Evolutionary conservation across 1,284 basidiomycete genomes (phyloP).

Genomic region (Microbotryum silenes-acaulis): DNA sequence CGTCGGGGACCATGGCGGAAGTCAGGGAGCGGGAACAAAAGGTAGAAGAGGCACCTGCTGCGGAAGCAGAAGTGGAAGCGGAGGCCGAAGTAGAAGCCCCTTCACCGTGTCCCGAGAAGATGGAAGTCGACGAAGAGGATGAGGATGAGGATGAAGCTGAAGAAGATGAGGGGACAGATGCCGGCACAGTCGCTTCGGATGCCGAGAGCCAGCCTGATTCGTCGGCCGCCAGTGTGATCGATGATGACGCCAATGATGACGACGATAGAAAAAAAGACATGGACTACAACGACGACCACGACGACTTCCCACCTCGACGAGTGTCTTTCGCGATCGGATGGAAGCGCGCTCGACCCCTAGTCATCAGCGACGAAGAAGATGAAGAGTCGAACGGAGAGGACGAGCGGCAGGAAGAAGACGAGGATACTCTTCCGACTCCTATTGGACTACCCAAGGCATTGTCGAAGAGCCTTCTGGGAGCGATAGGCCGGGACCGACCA

Average conservation of each 20-base stretch:
- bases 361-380: too few relatives aligned
- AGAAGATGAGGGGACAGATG: neutral
- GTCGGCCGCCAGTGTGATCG: neutral
- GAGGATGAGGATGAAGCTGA: neutral
- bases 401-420: neutral
- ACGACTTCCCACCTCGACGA: neutral
- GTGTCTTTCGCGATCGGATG: neutral
- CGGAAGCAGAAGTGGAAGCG: neutral
- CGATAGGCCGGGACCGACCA: too few relatives aligned
- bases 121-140: neutral
- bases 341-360: neutral
- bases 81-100: neutral
- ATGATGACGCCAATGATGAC: neutral
- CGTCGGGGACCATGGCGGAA: neutral
- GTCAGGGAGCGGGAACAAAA: neutral
- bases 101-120: neutral
- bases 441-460: neutral
- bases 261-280: neutral
- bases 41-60: neutral
- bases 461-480: conserved; percentile 1
- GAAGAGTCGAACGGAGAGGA: neutral
- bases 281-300: neutral
- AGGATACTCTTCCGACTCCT: neutral
- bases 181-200: neutral
- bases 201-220: neutral